These are phyloP conservation scores for Mycena pura DNA, from an alignment of 768 basidiomycete species.

Conservation along the genomic window DNA sequence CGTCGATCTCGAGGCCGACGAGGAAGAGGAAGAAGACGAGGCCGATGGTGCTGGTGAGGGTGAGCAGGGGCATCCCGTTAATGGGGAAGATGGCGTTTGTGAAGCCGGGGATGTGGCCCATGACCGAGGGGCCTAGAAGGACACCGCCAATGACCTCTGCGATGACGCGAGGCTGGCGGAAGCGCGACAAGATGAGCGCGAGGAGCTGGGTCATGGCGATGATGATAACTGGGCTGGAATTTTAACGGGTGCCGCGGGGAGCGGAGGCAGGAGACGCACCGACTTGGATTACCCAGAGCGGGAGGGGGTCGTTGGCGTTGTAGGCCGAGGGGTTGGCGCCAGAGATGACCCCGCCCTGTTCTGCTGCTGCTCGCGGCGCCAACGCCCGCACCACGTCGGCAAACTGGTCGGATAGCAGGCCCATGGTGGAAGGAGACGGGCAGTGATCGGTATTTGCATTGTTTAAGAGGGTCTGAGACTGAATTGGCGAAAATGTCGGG, in stretches of 20 bases:
- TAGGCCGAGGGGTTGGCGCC: conserved; percentile 76
- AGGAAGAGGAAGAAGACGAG: conserved; percentile 83
- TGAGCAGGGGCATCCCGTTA: conserved; percentile 61
- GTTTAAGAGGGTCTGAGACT: too few species aligned
- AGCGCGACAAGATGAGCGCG: conserved; percentile 63
- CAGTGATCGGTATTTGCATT: too few species aligned
- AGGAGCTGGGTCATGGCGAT: conserved; percentile 80
- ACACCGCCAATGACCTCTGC: conserved; percentile 93
- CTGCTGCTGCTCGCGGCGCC: conserved; percentile 54
- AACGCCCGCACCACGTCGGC: conserved; percentile 36
- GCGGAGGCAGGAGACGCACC: conserved; percentile 45
- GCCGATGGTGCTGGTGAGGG: conserved; percentile 77
- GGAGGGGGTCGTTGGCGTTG: conserved; percentile 70
- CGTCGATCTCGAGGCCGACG: conserved; percentile 85
- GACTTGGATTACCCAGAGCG: conserved; percentile 79
- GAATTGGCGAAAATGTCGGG: too few species aligned
- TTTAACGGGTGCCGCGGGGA: too few species aligned
- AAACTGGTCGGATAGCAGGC: conserved; percentile 49
- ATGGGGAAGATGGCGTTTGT: conserved; percentile 63
- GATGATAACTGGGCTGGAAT: conserved; percentile 66
- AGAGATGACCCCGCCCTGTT: conserved; percentile 79
- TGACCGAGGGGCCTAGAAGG: conserved; percentile 76
- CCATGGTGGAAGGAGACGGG: conserved; percentile 45
- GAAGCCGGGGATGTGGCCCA: conserved; percentile 84
- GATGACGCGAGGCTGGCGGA: conserved; percentile 92